Evolutionary conservation across 257 asterid genomes (phyloP).

Genomic region (Phtheirospermum japonicum): DNA sequence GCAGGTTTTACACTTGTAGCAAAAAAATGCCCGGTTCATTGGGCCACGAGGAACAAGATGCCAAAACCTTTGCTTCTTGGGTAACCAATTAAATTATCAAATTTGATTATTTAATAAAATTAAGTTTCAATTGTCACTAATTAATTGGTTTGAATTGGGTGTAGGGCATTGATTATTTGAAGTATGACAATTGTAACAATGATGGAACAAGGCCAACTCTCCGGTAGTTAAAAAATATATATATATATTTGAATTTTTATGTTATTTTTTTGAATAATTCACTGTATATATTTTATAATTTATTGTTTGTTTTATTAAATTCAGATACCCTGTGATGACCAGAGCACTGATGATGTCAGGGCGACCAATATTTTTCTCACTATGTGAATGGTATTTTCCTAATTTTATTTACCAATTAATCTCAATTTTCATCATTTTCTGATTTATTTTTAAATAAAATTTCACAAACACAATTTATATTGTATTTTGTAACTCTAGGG

Average conservation of each 20-base stretch:
- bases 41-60: constrained; percentile 88
- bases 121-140: no score
- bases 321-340: constrained; percentile 91
- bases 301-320: constrained; percentile 13
- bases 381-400: constrained; percentile 73
- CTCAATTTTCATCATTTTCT: neutral
- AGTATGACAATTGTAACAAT: constrained; percentile 82
- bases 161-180: constrained; percentile 91
- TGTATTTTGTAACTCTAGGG: no score
- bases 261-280: neutral
- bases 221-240: no score
- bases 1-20: constrained; percentile 77
- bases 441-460: constrained; percentile 20
- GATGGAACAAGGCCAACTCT: constrained; percentile 65
- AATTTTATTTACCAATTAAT: neutral
- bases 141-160: constrained; percentile 11
- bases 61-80: constrained; percentile 82
- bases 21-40: constrained; percentile 89
- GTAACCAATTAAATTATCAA: constrained; percentile 40
- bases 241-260: no score
- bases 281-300: no score
- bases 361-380: constrained; percentile 71
- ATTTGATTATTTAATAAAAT: no score
- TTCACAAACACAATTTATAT: no score
- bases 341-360: constrained; percentile 72